Conservation (phyloP, 495 filamentous ascomycete species). For the Aspergillus taichungensis region DNA sequence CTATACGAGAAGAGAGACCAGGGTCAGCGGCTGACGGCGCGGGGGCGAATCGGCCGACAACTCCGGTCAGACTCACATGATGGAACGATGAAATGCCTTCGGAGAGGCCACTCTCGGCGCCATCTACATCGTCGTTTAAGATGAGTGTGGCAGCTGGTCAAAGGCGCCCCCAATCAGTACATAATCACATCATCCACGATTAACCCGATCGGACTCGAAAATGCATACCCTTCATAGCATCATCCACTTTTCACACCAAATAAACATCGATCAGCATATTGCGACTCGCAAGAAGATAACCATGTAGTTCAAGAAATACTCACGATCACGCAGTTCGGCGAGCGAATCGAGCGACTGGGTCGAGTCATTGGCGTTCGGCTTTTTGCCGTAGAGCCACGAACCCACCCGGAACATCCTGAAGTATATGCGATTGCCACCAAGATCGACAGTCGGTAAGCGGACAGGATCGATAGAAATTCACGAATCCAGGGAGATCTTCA, state of each 20-base stretch:
- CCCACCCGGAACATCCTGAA: constrained; percentile 36
- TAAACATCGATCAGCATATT: constrained; percentile 15
- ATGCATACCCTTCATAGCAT: constrained; percentile 51
- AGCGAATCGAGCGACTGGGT: constrained; percentile 51
- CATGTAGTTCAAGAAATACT: constrained; percentile 14
- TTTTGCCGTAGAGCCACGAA: constrained; percentile 50
- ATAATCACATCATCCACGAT: constrained; percentile 4
- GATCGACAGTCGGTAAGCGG: background rate
- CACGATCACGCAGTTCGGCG: constrained; percentile 53
- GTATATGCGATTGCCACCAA: background rate
- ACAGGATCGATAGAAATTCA: background rate
- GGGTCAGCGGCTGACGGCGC: constrained; percentile 10
- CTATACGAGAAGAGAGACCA: constrained; percentile 24
- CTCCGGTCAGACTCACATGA: constrained; percentile 40
- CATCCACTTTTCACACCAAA: constrained; percentile 40
- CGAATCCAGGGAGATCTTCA: background rate
- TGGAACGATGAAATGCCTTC: constrained; percentile 83
- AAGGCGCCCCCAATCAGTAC: background rate
- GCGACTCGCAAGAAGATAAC: background rate
- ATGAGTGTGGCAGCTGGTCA: constrained; percentile 51
- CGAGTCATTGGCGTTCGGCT: constrained; percentile 36
- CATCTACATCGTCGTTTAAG: constrained; percentile 90
- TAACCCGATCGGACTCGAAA: background rate
- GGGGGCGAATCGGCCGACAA: background rate
- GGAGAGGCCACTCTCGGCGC: constrained; percentile 65